Conservation (phyloP, 2,329 filamentous ascomycete species). For the Xylogone sp. region DNA sequence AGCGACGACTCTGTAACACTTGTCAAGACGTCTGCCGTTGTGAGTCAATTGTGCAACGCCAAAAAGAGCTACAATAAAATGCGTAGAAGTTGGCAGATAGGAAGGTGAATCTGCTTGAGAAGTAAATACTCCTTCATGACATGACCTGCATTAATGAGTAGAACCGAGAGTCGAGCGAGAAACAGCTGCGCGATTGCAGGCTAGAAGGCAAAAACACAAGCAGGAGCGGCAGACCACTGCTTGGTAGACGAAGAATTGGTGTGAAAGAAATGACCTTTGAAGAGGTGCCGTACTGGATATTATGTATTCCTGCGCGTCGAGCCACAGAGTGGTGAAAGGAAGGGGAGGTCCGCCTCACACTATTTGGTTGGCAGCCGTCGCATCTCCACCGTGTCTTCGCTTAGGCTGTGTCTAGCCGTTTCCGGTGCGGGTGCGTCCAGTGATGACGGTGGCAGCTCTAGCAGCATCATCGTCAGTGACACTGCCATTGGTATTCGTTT, state of each 20-base stretch:
- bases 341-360: not conserved
- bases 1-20: constrained; percentile 16
- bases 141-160: constrained; percentile 8
- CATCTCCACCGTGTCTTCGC: not conserved
- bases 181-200: constrained; percentile 17
- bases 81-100: constrained; percentile 9
- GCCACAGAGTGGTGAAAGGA: not conserved
- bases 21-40: constrained; percentile 18
- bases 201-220: constrained; percentile 7
- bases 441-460: not conserved
- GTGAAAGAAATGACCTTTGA: not conserved
- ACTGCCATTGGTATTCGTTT: constrained; percentile 4
- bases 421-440: not conserved
- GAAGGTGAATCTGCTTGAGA: constrained; percentile 13
- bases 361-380: not conserved
- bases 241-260: not conserved
- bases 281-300: not conserved
- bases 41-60: constrained; percentile 20
- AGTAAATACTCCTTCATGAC: constrained; percentile 16
- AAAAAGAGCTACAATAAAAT: constrained; percentile 14
- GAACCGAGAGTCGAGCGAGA: constrained; percentile 7
- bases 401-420: not conserved
- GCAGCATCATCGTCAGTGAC: not conserved
- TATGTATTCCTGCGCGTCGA: not conserved
- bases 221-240: not conserved